Evolutionary conservation across 176 grass and related monocot genomes (phyloP).

Genomic region (Oryza longistaminata): DNA sequence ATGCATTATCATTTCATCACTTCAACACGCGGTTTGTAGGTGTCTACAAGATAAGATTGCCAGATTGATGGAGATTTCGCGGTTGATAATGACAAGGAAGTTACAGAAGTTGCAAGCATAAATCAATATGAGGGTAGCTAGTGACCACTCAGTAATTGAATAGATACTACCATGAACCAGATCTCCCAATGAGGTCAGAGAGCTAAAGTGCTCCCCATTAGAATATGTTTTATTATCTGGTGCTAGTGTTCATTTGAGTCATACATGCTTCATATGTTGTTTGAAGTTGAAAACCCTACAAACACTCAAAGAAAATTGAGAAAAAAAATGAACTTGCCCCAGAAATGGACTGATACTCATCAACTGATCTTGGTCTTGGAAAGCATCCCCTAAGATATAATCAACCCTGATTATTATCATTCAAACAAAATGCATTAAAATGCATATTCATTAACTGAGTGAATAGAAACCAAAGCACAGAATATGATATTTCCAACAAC

Average conservation of each 20-base stretch:
- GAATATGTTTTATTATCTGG: background rate
- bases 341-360: background rate
- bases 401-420: background rate
- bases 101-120: background rate
- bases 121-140: background rate
- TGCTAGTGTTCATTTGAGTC: too few relatives aligned
- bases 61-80: background rate
- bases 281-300: background rate
- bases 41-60: conserved; percentile 1
- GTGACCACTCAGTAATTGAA: background rate
- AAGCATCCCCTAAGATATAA: background rate
- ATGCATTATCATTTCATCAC: conserved; percentile 6
- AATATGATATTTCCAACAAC: background rate
- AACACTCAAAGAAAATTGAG: background rate
- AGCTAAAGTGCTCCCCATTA: background rate
- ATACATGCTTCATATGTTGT: background rate
- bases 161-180: background rate
- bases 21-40: background rate
- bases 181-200: background rate
- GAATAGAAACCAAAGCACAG: background rate
- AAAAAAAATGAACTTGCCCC: background rate
- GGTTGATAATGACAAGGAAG: background rate
- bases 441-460: background rate
- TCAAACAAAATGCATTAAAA: conserved; percentile 5
- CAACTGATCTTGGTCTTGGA: background rate